A percentile compares a stretch with the other conserved stretches of the same genome.
These are phyloP conservation scores for Coriaria nepalensis DNA, from an alignment of 306 rosid species.

Conservation along the genomic window DNA sequence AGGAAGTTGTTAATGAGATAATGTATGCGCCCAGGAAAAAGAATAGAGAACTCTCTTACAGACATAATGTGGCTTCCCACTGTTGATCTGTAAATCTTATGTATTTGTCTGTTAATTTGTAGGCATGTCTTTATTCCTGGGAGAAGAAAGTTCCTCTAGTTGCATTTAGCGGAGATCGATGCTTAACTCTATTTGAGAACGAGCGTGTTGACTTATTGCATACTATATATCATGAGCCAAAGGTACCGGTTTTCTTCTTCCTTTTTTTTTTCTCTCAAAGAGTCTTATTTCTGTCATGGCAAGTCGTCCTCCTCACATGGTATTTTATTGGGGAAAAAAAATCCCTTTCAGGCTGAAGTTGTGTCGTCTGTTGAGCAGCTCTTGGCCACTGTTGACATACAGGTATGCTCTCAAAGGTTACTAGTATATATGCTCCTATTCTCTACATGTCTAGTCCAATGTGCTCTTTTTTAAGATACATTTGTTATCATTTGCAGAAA, in stretches of 20 bases:
- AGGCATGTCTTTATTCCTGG: constrained; percentile 78
- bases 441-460: not conserved
- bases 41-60: too few species aligned
- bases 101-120: constrained; percentile 8
- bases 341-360: constrained; percentile 62
- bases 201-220: constrained; percentile 64
- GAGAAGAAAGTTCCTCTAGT: constrained; percentile 63
- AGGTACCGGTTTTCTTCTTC: constrained; percentile 31
- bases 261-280: constrained; percentile 1
- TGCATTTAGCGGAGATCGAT: constrained; percentile 69
- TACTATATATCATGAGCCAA: constrained; percentile 71
- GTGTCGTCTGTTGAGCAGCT: constrained; percentile 54
- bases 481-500: constrained; percentile 34
- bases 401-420: constrained; percentile 29
- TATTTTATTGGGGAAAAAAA: not conserved
- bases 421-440: too few species aligned
- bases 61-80: too few species aligned
- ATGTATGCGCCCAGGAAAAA: too few species aligned
- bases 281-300: constrained; percentile 1
- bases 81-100: too few species aligned
- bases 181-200: constrained; percentile 77
- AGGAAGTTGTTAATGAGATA: too few species aligned
- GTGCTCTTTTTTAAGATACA: too few species aligned
- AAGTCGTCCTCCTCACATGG: too few species aligned
- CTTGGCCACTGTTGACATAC: constrained; percentile 65